A percentile compares a stretch with the other conserved stretches of the same genome.
These are phyloP conservation scores for Lenwebbia sp. DNA, from an alignment of 345 rosid species.

Conservation along the genomic window DNA sequence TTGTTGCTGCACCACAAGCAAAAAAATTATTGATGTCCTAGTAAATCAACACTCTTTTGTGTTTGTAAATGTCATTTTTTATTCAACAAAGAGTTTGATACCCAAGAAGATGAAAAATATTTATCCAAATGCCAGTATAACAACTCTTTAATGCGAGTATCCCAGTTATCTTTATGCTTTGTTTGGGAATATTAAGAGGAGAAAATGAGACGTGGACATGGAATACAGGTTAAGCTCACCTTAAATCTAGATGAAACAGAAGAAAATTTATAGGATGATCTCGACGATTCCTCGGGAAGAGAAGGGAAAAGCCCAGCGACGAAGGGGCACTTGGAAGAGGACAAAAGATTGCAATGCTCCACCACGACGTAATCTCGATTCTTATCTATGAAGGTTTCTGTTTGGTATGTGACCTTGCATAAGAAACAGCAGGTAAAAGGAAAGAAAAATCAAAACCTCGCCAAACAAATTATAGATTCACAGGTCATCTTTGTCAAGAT, in stretches of 20 bases:
- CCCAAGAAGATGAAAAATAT: not conserved
- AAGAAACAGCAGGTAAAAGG: not conserved
- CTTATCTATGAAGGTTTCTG: conserved; percentile 82
- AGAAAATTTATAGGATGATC: conserved; percentile 97
- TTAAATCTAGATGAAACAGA: conserved; percentile 96
- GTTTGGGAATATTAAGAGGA: not conserved
- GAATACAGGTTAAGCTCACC: conserved; percentile 17
- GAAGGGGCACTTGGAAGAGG: conserved; percentile 78
- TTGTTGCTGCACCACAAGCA: conserved; percentile 62
- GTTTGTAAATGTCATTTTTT: not conserved
- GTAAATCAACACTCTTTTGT: not conserved
- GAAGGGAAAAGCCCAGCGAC: conserved; percentile 74
- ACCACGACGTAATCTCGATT: conserved; percentile 95
- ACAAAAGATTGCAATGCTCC: conserved; percentile 84
- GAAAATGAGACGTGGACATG: too few species aligned
- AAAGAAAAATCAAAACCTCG: not conserved
- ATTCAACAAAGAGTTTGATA: not conserved
- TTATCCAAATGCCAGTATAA: not conserved
- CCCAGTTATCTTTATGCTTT: not conserved
- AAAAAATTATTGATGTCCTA: conserved; percentile 4
- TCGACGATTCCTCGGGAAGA: conserved; percentile 52
- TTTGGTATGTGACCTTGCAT: conserved; percentile 89
- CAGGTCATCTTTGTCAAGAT: not conserved
- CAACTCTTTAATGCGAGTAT: not conserved
- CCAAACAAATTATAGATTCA: not conserved